Evolutionary conservation across 495 filamentous ascomycete species (phyloP).

Genomic region (Penicillium nucicola): DNA sequence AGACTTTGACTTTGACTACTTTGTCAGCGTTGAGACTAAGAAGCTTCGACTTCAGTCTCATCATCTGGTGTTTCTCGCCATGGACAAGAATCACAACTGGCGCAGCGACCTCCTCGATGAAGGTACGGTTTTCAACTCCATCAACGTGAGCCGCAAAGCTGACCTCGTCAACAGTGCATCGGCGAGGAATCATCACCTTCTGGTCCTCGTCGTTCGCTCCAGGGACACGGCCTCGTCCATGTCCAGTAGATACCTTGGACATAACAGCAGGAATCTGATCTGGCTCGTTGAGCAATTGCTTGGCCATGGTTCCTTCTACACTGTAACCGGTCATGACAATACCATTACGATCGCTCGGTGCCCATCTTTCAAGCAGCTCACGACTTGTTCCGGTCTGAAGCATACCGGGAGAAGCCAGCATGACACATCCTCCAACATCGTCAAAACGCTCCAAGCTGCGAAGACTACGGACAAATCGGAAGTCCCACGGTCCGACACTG

Average conservation of each 20-base stretch:
- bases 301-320: slow-evolving; percentile 98
- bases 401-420: slow-evolving; percentile 97
- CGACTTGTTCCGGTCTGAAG: slow-evolving; percentile 91
- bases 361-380: slow-evolving; percentile 91
- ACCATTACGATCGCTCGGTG: slow-evolving; percentile 90
- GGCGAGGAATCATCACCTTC: slow-evolving; percentile 86
- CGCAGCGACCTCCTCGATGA: slow-evolving; percentile 88
- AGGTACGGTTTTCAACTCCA: slow-evolving; percentile 89
- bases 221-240: slow-evolving; percentile 50
- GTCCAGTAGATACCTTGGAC: slow-evolving; percentile 60
- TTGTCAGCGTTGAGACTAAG: slow-evolving; percentile 86
- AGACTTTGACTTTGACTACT: slow-evolving; percentile 79
- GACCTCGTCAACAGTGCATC: slow-evolving; percentile 88
- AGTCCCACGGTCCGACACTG: slow-evolving; percentile 89
- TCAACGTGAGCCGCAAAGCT: slow-evolving; percentile 97
- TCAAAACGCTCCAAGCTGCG: slow-evolving; percentile 94
- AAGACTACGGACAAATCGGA: slow-evolving; percentile 83
- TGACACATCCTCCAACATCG: slow-evolving; percentile 92
- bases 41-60: slow-evolving; percentile 88
- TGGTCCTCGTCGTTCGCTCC: slow-evolving; percentile 55
- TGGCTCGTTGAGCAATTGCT: slow-evolving; percentile 87
- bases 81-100: slow-evolving; percentile 96
- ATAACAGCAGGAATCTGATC: slow-evolving; percentile 91
- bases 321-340: slow-evolving; percentile 97
- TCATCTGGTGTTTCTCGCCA: slow-evolving; percentile 97